Conservation (phyloP, 768 basidiomycete species). For the Lentinula guzmanii region DNA sequence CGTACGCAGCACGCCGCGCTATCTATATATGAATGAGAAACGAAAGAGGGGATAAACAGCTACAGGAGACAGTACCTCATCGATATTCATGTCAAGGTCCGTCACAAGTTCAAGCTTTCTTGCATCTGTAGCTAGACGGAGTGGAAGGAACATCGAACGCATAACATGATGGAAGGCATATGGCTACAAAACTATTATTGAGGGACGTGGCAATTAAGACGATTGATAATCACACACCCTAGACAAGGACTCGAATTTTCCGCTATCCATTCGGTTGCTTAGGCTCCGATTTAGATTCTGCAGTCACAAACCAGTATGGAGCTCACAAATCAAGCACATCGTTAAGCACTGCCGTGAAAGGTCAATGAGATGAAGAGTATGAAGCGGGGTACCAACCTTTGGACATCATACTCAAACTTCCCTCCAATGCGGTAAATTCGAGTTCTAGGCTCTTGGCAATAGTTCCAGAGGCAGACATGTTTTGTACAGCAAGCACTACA, state of each 20-base stretch:
- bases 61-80: constrained; percentile 28
- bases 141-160: constrained; percentile 50
- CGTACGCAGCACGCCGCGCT: constrained; percentile 38
- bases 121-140: constrained; percentile 50
- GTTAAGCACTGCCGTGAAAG: constrained; percentile 40
- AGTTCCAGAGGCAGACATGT: constrained; percentile 59
- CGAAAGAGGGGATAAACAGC: not conserved
- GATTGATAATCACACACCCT: constrained; percentile 18
- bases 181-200: constrained; percentile 23
- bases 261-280: constrained; percentile 67
- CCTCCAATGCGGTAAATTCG: constrained; percentile 68
- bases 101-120: constrained; percentile 52
- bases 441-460: constrained; percentile 58
- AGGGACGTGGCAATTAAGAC: not conserved
- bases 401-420: constrained; percentile 67
- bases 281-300: not conserved
- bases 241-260: constrained; percentile 54
- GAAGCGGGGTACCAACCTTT: constrained; percentile 35
- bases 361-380: not conserved
- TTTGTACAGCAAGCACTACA: constrained; percentile 65
- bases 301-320: not conserved
- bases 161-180: constrained; percentile 60
- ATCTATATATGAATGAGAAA: constrained; percentile 22
- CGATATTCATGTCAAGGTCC: constrained; percentile 49
- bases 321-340: constrained; percentile 57